Evolutionary conservation across 2,329 filamentous ascomycete species (phyloP).

Genomic region (Venturia oleaginea): DNA sequence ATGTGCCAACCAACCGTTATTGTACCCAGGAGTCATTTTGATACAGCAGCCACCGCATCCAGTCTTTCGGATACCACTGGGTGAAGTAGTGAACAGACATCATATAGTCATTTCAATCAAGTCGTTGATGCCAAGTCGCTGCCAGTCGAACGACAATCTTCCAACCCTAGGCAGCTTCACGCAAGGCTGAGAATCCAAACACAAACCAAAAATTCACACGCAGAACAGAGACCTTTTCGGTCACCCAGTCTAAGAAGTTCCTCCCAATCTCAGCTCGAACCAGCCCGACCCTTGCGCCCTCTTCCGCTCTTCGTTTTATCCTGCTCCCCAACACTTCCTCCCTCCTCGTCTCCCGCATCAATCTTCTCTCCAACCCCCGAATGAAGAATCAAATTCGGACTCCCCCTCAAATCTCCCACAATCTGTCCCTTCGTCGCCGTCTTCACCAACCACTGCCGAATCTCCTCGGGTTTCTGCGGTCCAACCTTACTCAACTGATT

Average conservation of each 20-base stretch:
- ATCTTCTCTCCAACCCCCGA: not conserved
- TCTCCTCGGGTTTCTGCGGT: constrained; percentile 7
- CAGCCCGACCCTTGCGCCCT: no score
- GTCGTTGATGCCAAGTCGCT: no score
- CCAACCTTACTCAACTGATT: constrained; percentile 12
- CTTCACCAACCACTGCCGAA: constrained; percentile 9
- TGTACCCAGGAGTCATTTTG: no score
- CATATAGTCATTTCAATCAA: no score
- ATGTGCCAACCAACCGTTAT: not conserved
- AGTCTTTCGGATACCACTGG: no score
- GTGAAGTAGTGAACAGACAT: no score
- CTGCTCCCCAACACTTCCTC: not conserved
- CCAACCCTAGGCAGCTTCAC: not conserved
- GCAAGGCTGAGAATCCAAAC: not conserved
- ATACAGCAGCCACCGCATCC: no score
- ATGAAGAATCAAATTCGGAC: constrained; percentile 13
- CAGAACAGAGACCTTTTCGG: no score
- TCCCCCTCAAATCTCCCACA: constrained; percentile 9
- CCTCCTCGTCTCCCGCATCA: not conserved
- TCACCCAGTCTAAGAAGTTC: no score
- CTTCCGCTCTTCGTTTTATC: no score
- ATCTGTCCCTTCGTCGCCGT: constrained; percentile 13
- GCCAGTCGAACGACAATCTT: not conserved
- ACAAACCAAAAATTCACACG: no score
- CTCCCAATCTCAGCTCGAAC: no score